A percentile compares a stretch with the other conserved stretches of the same genome.
Evolutionary conservation across 805 yeast species (phyloP).

Genomic region (Kregervanrija pseudodelftensis): DNA sequence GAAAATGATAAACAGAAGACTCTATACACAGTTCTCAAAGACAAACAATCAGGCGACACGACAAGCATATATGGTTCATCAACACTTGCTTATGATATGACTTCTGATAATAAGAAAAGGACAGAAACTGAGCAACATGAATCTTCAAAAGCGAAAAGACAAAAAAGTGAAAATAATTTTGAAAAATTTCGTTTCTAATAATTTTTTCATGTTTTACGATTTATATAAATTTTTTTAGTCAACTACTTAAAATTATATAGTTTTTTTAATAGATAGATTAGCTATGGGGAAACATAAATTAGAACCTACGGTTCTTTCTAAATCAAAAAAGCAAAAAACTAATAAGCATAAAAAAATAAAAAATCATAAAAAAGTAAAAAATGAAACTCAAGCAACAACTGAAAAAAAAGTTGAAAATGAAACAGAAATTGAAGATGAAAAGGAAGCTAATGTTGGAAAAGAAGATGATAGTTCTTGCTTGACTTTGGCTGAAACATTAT

Average conservation of each 20-base stretch:
- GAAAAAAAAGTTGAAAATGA: slow-evolving; percentile 6
- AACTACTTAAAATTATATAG: no score
- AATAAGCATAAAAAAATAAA: slow-evolving; percentile 4
- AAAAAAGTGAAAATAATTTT: slow-evolving; percentile 4
- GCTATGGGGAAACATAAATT: no score
- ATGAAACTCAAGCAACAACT: slow-evolving; percentile 1
- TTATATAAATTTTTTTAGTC: no score
- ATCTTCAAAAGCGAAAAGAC: neutral
- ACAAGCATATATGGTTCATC: slow-evolving; percentile 27
- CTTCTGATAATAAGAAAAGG: neutral
- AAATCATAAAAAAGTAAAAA: slow-evolving; percentile 4
- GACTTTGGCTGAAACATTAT: slow-evolving; percentile 19
- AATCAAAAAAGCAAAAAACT: neutral
- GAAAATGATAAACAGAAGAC: slow-evolving; percentile 15
- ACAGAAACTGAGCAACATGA: neutral
- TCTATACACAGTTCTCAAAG: slow-evolving; percentile 29
- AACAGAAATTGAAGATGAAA: slow-evolving; percentile 1
- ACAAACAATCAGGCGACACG: slow-evolving; percentile 14
- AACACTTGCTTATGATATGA: slow-evolving; percentile 18
- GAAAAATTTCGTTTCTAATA: neutral
- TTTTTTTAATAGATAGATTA: no score
- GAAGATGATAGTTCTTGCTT: neutral
- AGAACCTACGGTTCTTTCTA: neutral
- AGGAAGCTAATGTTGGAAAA: neutral
- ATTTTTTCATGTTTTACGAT: no score